Conservation (phyloP, 768 basidiomycete genomes). For the Rubroboletus pulcherrimus region DNA sequence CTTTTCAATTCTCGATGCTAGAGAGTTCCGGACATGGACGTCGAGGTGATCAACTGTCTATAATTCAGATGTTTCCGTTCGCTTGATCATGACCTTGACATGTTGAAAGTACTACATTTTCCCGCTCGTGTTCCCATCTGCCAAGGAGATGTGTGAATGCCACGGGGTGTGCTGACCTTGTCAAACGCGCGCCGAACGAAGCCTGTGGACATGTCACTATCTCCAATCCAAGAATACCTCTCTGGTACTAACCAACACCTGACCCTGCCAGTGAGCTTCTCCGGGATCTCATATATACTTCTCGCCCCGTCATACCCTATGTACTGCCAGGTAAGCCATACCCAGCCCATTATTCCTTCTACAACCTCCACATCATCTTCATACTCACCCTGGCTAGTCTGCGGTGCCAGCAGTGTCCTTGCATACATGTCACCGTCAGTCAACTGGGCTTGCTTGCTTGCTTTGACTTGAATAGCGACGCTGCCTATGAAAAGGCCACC, state of each 20-base stretch:
- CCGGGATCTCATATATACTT: background rate
- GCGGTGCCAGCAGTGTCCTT: no score
- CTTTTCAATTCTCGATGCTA: background rate
- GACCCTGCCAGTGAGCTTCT: background rate
- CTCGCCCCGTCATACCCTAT: background rate
- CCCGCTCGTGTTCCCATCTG: background rate
- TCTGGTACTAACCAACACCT: no score
- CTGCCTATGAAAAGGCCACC: no score
- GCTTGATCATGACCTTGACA: background rate
- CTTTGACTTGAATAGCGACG: no score
- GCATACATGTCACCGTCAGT: no score
- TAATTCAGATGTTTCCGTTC: background rate
- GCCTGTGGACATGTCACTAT: background rate
- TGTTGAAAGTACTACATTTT: background rate
- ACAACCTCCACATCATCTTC: background rate
- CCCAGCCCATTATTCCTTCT: no score
- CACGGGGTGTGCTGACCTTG: background rate
- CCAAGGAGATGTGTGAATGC: background rate
- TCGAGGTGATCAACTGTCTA: background rate
- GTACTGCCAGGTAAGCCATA: no score
- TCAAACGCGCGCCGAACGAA: background rate
- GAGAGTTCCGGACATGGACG: background rate
- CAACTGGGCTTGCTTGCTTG: no score
- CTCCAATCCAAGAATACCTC: background rate
- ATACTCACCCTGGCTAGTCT: background rate